Evolutionary conservation across 2,329 filamentous ascomycete species (phyloP).

Genomic region (Pseudogymnoascus sp.): DNA sequence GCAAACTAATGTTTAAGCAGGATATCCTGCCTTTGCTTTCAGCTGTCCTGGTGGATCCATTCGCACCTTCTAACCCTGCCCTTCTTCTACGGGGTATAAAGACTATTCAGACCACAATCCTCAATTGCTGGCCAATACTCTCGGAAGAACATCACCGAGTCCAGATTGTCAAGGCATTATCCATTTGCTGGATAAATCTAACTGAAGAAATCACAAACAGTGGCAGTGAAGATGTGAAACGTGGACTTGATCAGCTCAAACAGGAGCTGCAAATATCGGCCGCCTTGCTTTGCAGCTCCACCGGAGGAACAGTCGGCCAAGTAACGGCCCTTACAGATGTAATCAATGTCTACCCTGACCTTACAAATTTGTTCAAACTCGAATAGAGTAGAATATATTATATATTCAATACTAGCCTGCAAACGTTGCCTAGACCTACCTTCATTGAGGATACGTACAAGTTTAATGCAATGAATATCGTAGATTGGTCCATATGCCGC

Average conservation of each 20-base stretch:
- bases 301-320: slow-evolving; percentile 10
- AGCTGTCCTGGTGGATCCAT: slow-evolving; percentile 58
- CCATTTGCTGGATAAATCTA: slow-evolving; percentile 54
- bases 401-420: not conserved
- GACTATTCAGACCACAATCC: slow-evolving; percentile 49
- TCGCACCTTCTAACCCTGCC: slow-evolving; percentile 46
- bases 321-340: not conserved
- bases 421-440: too few relatives aligned
- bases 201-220: slow-evolving; percentile 27
- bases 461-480: not conserved
- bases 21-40: slow-evolving; percentile 60
- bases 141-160: slow-evolving; percentile 44
- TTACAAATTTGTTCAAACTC: not conserved
- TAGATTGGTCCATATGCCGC: not conserved
- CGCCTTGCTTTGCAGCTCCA: slow-evolving; percentile 19
- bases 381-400: not conserved
- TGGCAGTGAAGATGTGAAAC: not conserved
- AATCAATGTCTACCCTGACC: not conserved
- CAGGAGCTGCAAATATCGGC: slow-evolving; percentile 18
- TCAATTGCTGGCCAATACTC: slow-evolving; percentile 63
- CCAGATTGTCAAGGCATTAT: slow-evolving; percentile 54
- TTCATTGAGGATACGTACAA: not conserved
- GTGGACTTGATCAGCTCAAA: slow-evolving; percentile 12
- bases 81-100: slow-evolving; percentile 41
- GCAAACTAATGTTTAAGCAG: slow-evolving; percentile 28